A percentile compares a stretch with the other conserved stretches of the same genome.
These are phyloP conservation scores for Drechslerella coelobrocha DNA, from an alignment of 2,329 filamentous ascomycete genomes.

Conservation along the genomic window DNA sequence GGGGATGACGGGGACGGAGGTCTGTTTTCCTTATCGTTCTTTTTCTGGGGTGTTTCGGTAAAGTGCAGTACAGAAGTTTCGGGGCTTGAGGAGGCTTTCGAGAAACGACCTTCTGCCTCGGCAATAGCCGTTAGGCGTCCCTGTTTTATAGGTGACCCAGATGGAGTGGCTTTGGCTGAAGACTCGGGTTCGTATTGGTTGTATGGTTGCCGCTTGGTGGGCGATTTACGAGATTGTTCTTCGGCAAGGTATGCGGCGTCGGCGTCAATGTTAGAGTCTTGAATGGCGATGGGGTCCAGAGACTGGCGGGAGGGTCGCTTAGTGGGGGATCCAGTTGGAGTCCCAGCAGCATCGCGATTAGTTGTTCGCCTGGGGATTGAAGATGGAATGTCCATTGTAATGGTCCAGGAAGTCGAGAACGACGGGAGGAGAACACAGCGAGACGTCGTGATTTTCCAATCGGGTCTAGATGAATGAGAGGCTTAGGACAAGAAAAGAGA, in stretches of 20 bases:
- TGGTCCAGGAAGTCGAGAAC: background rate
- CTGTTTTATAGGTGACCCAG: slow-evolving; percentile 28
- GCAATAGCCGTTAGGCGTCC: slow-evolving; percentile 28
- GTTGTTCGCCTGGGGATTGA: slow-evolving; percentile 35
- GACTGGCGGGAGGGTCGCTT: slow-evolving; percentile 30
- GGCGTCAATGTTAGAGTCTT: slow-evolving; percentile 28
- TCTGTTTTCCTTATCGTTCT: slow-evolving; percentile 47
- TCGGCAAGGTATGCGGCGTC: slow-evolving; percentile 31
- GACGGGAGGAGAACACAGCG: background rate
- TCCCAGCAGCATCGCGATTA: slow-evolving; percentile 23
- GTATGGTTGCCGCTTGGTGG: slow-evolving; percentile 32
- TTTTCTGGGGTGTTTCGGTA: slow-evolving; percentile 35
- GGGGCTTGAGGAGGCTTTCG: slow-evolving; percentile 21
- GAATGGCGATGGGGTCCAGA: slow-evolving; percentile 23
- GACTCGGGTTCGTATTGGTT: slow-evolving; percentile 9
- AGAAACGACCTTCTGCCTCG: slow-evolving; percentile 31
- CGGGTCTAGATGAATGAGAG: background rate
- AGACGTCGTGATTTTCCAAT: background rate
- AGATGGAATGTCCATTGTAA: slow-evolving; percentile 34
- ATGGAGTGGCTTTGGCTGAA: slow-evolving; percentile 10
- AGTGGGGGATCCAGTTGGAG: slow-evolving; percentile 29
- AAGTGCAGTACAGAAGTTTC: slow-evolving; percentile 42
- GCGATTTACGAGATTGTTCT: slow-evolving; percentile 26
- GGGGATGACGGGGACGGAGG: slow-evolving; percentile 34
- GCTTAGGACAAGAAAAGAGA: too few relatives aligned